These are phyloP conservation scores for Colletotrichum higginsianum DNA, from an alignment of 2,329 filamentous ascomycete genomes.

Conservation along the genomic window DNA sequence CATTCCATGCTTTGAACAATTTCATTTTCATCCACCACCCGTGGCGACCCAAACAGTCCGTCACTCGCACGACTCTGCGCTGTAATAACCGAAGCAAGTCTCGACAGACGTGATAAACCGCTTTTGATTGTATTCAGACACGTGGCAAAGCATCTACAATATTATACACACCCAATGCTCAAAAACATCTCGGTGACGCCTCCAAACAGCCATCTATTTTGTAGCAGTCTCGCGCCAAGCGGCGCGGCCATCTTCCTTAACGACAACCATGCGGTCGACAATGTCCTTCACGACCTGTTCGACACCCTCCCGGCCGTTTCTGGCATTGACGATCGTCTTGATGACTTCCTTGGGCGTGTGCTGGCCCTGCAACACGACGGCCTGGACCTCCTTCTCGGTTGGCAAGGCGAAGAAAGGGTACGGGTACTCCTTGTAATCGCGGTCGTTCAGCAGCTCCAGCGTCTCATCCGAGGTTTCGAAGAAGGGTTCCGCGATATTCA, in stretches of 20 bases:
- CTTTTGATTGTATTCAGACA: slow-evolving; percentile 35
- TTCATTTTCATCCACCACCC: not conserved
- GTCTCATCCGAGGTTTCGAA: slow-evolving; percentile 67
- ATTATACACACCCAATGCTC: slow-evolving; percentile 37
- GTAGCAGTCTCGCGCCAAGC: slow-evolving; percentile 52
- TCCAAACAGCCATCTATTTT: slow-evolving; percentile 7
- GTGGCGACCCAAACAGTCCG: not conserved
- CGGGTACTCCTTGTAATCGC: slow-evolving; percentile 82
- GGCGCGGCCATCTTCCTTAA: slow-evolving; percentile 60
- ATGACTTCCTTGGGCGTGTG: slow-evolving; percentile 72
- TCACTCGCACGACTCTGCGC: not conserved
- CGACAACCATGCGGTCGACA: slow-evolving; percentile 71
- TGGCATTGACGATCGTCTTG: slow-evolving; percentile 71
- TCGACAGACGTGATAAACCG: slow-evolving; percentile 8
- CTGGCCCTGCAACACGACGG: slow-evolving; percentile 57
- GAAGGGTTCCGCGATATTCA: slow-evolving; percentile 75
- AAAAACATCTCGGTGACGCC: slow-evolving; percentile 16
- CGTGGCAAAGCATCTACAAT: slow-evolving; percentile 39
- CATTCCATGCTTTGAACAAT: slow-evolving; percentile 1
- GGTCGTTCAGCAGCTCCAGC: slow-evolving; percentile 73
- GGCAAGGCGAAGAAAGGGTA: slow-evolving; percentile 80
- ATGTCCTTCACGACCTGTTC: slow-evolving; percentile 79
- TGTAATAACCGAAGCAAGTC: not conserved
- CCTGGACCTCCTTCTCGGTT: slow-evolving; percentile 73
- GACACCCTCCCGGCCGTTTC: slow-evolving; percentile 78